Conservation (phyloP, 495 filamentous ascomycete genomes). For the Pseudoneurospora amorphoporcata region DNA sequence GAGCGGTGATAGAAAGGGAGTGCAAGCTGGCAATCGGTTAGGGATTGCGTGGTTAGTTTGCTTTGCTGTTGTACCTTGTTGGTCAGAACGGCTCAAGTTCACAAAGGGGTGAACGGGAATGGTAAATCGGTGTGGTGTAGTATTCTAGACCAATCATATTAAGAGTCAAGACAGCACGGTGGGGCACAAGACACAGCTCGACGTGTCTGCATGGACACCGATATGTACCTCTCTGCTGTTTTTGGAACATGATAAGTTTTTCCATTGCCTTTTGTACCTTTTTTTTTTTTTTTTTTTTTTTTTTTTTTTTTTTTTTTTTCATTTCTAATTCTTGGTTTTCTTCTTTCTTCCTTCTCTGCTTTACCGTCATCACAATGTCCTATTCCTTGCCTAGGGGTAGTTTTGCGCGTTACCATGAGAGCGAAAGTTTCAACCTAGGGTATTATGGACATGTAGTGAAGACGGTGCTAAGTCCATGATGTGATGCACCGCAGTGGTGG, state of each 20-base stretch:
- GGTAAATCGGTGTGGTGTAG: neutral
- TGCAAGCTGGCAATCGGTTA: neutral
- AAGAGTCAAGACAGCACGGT: neutral
- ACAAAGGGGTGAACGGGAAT: neutral
- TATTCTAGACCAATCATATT: neutral
- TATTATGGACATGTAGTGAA: neutral
- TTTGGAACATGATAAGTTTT: constrained; percentile 5
- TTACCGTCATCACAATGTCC: neutral
- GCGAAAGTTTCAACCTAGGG: neutral
- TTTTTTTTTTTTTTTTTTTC: neutral
- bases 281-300: neutral
- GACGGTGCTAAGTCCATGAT: neutral
- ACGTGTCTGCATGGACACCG: neutral
- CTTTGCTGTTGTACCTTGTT: neutral
- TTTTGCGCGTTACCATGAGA: neutral
- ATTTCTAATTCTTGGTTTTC: neutral
- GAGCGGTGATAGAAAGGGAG: neutral
- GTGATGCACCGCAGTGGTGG: neutral
- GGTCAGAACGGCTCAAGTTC: neutral
- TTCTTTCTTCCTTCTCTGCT: neutral
- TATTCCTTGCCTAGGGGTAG: neutral
- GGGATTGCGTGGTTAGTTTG: neutral
- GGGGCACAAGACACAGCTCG: neutral
- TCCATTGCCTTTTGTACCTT: neutral
- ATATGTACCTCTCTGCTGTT: neutral